Percentiles rank a stretch among this genome's conserved stretches.
Evolutionary conservation across 2,329 filamentous ascomycete genomes (phyloP).

Genomic region (Calonectria multiphialidica): DNA sequence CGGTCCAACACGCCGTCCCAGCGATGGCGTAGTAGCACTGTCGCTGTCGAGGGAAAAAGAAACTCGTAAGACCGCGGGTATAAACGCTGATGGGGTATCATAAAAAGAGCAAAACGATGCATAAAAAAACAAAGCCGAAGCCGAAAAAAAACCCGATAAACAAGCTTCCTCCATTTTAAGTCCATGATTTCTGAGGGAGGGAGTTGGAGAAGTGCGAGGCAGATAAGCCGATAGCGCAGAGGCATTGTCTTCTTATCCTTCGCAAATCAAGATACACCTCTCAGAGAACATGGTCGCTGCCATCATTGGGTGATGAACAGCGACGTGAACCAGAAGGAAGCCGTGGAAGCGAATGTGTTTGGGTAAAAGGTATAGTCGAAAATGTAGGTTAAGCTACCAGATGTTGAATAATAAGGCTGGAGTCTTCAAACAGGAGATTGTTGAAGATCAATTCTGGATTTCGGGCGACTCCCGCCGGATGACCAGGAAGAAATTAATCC

Average conservation of each 20-base stretch:
- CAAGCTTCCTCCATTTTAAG: slow-evolving; percentile 24
- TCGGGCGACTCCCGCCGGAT: slow-evolving; percentile 4
- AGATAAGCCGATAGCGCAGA: slow-evolving; percentile 60
- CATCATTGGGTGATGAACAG: neutral
- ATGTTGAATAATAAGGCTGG: slow-evolving; percentile 22
- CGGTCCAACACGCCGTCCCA: slow-evolving; percentile 66
- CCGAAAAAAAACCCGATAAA: slow-evolving; percentile 24
- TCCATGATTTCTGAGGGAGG: neutral
- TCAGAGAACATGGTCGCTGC: slow-evolving; percentile 56
- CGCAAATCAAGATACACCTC: slow-evolving; percentile 24
- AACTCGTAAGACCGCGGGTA: slow-evolving; percentile 58
- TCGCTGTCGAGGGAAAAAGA: slow-evolving; percentile 60
- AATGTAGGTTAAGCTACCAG: slow-evolving; percentile 54
- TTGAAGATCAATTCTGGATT: slow-evolving; percentile 45
- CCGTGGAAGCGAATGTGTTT: slow-evolving; percentile 31
- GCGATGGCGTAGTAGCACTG: slow-evolving; percentile 68
- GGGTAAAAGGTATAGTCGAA: slow-evolving; percentile 30
- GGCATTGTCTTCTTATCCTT: slow-evolving; percentile 61
- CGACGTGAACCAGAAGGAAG: neutral
- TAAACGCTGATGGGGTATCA: slow-evolving; percentile 61
- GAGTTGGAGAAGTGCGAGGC: slow-evolving; percentile 27
- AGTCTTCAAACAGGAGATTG: slow-evolving; percentile 32
- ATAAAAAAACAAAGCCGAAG: slow-evolving; percentile 38
- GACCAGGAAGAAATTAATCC: slow-evolving; percentile 25
- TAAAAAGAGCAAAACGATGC: slow-evolving; percentile 45